Evolutionary conservation across 805 yeast species (phyloP), one percentile per base, ranked within the genome.

Genomic region (Metschnikowia reukaufii): DNA sequence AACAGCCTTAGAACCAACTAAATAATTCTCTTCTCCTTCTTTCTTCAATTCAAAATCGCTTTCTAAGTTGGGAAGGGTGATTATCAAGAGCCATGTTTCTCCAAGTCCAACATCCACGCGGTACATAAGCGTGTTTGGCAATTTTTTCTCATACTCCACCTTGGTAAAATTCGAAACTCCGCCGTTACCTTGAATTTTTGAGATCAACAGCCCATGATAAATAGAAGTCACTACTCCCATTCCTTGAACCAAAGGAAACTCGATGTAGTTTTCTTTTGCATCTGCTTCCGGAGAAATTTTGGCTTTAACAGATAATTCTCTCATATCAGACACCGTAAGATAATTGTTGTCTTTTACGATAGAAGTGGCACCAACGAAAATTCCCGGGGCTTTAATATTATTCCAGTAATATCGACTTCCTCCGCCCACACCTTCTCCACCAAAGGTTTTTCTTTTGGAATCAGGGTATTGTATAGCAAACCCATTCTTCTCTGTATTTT

Each of bases 401-500:
- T 80, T 82, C 54, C 66, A 70, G 62, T 75, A 83, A 64, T 77
- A 82, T 30, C 21, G 21, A 18, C 69, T 70, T 40, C 64, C 67
- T 9, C 78, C 70, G 33, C 66, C 65, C 20, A 77, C 73, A 33
- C 79, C 75, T 40, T 62, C 67, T 12, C 76, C 74, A n/a, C 81
- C 81, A 55, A 57, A 74, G 2, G 67, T 70, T 46, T 79, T 65
- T 39, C 73, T 73, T 33, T 69, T 58, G 4, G 67, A 58, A 19
- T 70, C 66, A 12, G 82, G 74, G 62, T 84, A 86, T 49, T 82
- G 78, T 36, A 86, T 72, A 2, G 82, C 91, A 44, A 83, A 64
- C 4, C 90, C 90, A 44, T 70, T 74, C 57, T 71, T 59, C 63
- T 31, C 58, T 45, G 12, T 63, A 65, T 65, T 65, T 46, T 74